Evolutionary conservation across 768 basidiomycete species (phyloP).

Genomic region (Psilocybe cubensis): DNA sequence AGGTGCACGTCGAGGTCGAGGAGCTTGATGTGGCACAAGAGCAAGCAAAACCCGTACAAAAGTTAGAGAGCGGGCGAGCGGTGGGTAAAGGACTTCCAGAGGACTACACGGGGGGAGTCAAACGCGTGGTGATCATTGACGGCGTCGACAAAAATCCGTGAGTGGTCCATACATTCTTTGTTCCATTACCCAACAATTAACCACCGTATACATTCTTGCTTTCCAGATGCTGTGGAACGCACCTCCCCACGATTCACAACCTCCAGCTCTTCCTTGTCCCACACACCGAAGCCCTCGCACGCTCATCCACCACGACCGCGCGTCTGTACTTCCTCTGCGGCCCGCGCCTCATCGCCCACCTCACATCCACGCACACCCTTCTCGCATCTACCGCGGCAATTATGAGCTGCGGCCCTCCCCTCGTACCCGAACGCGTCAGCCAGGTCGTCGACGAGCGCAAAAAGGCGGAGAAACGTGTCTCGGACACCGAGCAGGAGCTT

Average conservation of each 20-base stretch:
- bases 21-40: slow-evolving; percentile 53
- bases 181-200: not conserved
- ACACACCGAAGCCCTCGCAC: slow-evolving; percentile 66
- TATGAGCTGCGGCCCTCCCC: slow-evolving; percentile 68
- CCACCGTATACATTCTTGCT: not conserved
- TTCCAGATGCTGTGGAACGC: slow-evolving; percentile 81
- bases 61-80: slow-evolving; percentile 50
- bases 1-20: slow-evolving; percentile 74
- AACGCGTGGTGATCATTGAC: slow-evolving; percentile 82
- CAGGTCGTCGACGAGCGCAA: slow-evolving; percentile 71
- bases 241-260: slow-evolving; percentile 76
- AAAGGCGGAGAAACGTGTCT: slow-evolving; percentile 66
- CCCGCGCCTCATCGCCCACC: slow-evolving; percentile 68
- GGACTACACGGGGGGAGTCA: slow-evolving; percentile 78
- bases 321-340: slow-evolving; percentile 87
- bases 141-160: slow-evolving; percentile 82
- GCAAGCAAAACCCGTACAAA: slow-evolving; percentile 29
- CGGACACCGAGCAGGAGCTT: slow-evolving; percentile 71
- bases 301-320: slow-evolving; percentile 62
- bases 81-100: slow-evolving; percentile 65
- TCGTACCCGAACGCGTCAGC: slow-evolving; percentile 69
- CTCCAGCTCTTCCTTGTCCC: slow-evolving; percentile 74
- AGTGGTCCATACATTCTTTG: too few species aligned
- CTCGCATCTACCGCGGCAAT: slow-evolving; percentile 60
- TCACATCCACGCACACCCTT: slow-evolving; percentile 58